Conservation (phyloP, 2,329 filamentous ascomycete genomes). For the Penicillium rolfsii region DNA sequence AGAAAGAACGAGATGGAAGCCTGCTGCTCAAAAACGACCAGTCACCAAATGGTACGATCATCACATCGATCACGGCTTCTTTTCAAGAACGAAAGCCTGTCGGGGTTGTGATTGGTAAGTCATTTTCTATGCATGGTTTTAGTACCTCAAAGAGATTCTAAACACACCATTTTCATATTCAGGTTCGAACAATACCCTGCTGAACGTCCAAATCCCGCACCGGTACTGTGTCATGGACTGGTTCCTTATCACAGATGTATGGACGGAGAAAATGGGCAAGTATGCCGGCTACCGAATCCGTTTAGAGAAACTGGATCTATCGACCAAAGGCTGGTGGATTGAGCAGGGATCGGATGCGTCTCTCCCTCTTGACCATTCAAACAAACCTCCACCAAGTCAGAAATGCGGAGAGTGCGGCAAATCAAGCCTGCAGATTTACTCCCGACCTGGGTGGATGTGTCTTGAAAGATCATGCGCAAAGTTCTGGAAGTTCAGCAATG, state of each 20-base stretch:
- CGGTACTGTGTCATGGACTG: slow-evolving; percentile 68
- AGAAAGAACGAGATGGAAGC: slow-evolving; percentile 49
- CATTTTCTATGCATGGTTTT: not conserved
- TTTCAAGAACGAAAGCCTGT: slow-evolving; percentile 56
- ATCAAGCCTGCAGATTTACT: slow-evolving; percentile 40
- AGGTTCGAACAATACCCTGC: slow-evolving; percentile 57
- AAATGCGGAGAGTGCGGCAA: slow-evolving; percentile 49
- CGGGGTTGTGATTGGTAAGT: slow-evolving; percentile 58
- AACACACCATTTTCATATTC: slow-evolving; percentile 5
- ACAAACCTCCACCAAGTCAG: slow-evolving; percentile 24
- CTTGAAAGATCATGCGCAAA: slow-evolving; percentile 54
- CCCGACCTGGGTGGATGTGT: slow-evolving; percentile 61
- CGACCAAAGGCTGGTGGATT: slow-evolving; percentile 63
- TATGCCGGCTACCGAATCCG: slow-evolving; percentile 60
- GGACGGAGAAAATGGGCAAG: slow-evolving; percentile 60
- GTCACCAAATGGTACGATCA: slow-evolving; percentile 48
- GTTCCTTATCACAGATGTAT: slow-evolving; percentile 70
- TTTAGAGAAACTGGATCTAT: slow-evolving; percentile 64
- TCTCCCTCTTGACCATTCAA: slow-evolving; percentile 36
- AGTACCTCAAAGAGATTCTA: accelerated
- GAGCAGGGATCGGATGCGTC: slow-evolving; percentile 30
- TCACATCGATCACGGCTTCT: slow-evolving; percentile 43
- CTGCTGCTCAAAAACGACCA: slow-evolving; percentile 55
- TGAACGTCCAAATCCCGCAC: slow-evolving; percentile 57
- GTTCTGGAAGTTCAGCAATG: slow-evolving; percentile 58